A percentile compares a stretch with the other conserved stretches of the same genome.
Evolutionary conservation across 371 early-diverging fungal genomes (phyloP).

Genomic region (Mortierella sp.): DNA sequence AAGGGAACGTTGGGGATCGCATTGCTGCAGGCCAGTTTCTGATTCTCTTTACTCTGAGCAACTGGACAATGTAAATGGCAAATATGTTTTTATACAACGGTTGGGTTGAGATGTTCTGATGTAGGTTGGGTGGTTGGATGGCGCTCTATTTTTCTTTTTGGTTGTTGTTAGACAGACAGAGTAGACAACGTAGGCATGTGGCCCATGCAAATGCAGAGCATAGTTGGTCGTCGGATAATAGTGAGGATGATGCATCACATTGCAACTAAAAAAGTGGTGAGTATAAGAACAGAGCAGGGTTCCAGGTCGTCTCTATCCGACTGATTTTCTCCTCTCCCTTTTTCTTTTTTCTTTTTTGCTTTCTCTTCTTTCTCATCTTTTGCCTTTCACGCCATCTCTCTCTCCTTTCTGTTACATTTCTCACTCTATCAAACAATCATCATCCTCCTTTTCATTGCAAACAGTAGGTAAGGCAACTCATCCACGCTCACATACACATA

Average conservation of each 20-base stretch:
- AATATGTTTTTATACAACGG: not conserved
- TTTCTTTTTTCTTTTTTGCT: not conserved
- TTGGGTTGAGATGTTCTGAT: not conserved
- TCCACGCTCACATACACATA: not conserved
- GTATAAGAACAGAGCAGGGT: constrained; percentile 10
- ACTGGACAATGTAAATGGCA: not conserved
- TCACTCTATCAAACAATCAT: not conserved
- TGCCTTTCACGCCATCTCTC: not conserved
- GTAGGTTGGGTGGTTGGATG: not conserved
- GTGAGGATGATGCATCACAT: no score
- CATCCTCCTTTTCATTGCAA: not conserved
- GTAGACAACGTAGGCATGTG: not conserved
- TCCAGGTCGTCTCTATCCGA: not conserved
- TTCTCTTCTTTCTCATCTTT: not conserved
- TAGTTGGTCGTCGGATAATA: no score
- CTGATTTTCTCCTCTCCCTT: not conserved
- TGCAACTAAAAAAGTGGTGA: not conserved
- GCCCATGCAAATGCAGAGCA: not conserved
- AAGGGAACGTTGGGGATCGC: not conserved
- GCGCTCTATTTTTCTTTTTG: not conserved
- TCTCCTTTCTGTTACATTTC: not conserved
- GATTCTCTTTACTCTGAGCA: not conserved
- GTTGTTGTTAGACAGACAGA: not conserved
- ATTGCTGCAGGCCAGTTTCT: constrained; percentile 42
- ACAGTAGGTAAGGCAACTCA: not conserved